Evolutionary conservation across 306 rosid species (phyloP), one percentile per base, ranked within the genome.

Genomic region (Cucumis sativus): DNA sequence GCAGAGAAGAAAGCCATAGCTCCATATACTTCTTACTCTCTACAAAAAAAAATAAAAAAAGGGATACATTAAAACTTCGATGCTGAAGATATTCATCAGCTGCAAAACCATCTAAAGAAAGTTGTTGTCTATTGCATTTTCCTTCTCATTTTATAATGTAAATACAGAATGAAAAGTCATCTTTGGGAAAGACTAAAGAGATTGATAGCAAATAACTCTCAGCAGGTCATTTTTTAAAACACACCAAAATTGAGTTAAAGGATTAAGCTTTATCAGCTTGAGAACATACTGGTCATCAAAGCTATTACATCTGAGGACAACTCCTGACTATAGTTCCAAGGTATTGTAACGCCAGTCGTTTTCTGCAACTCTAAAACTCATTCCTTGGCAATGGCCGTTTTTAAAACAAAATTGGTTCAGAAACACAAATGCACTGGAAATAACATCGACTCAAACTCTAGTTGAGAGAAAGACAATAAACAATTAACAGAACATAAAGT

Each of bases 1-100:
- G 90, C 77, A 89, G 82, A 78, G 91, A 89, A 76, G 91, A 88
- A 52, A 91, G 85, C 92, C 87, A 90, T 55, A 86, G 88, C 78
- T 88, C 89, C 85, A 93, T 67, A 78, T 86, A 86, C 63, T 84
- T 88, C 85, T 85, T 87, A 82, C 79, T 80, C 59, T 84, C 98
- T 91, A 93, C 90, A 83, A 54, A 74, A 52, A 21, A 69, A 54
- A 17, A 84, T n/a, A n/a, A 21, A 69, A 54, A 17, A 84, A 12
- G 5, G 18, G 65, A 75, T 45, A 59, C 63, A 43, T 62, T 63
- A 16, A 63, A 52, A 74, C 30, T 55, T 52, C 17, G 63, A 74
- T 17, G 64, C 10, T 10, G 33, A 74, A 60, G 67, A 21, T 66
- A 80, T 51, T 71, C 25, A 49, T 71, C 41, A 71, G 25, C 41